Conservation (phyloP, 1,139 yeast genomes). For the Yamadazyma taylorii region DNA sequence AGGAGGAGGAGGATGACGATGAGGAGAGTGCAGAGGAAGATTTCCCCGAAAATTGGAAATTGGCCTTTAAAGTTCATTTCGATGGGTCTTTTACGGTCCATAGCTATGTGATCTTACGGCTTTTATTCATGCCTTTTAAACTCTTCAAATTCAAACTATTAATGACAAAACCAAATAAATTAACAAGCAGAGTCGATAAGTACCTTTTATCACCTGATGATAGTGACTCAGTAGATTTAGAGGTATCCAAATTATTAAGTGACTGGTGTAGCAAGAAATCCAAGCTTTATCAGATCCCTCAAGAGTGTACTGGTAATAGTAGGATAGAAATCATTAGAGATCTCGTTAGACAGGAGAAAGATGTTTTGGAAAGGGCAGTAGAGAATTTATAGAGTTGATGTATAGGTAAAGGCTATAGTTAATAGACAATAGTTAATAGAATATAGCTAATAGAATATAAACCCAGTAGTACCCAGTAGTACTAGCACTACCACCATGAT, state of each 20-base stretch:
- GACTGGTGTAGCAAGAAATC: slow-evolving; percentile 25
- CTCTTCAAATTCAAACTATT: slow-evolving; percentile 21
- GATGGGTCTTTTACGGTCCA: slow-evolving; percentile 28
- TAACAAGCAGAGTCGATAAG: slow-evolving; percentile 17
- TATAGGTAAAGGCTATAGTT: too few species aligned
- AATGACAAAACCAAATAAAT: slow-evolving; percentile 10
- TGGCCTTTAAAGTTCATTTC: slow-evolving; percentile 22
- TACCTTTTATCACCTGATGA: slow-evolving; percentile 14
- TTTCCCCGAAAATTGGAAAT: slow-evolving; percentile 32
- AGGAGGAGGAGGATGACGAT: slow-evolving; percentile 20
- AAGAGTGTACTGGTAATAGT: not conserved
- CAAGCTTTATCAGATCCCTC: slow-evolving; percentile 13
- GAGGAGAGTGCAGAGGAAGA: slow-evolving; percentile 16
- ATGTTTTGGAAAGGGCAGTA: slow-evolving; percentile 14
- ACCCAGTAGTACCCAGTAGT: too few species aligned
- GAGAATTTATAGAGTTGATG: not conserved
- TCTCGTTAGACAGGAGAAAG: slow-evolving; percentile 21
- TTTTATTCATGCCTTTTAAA: slow-evolving; percentile 26
- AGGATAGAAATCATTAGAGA: slow-evolving; percentile 12
- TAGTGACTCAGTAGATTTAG: slow-evolving; percentile 14
- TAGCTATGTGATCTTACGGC: slow-evolving; percentile 26
- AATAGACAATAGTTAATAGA: too few species aligned
- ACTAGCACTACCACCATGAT: too few species aligned
- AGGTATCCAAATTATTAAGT: slow-evolving; percentile 15
- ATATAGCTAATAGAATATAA: not conserved